Evolutionary conservation across 306 rosid genomes (phyloP).

Genomic region (Fragaria ananassa): DNA sequence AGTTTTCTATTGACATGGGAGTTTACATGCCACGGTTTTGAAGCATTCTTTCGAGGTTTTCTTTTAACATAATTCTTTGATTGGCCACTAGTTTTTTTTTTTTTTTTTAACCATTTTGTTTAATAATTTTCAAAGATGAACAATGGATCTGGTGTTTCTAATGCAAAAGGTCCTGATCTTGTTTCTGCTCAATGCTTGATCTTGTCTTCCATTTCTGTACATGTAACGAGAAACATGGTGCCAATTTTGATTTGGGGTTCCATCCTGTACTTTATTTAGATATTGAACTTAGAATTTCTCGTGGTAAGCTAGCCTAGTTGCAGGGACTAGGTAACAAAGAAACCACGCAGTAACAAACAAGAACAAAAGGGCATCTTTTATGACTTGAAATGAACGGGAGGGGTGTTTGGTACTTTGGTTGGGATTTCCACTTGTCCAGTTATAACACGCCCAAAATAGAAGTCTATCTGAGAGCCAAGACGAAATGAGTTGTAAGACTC

Average conservation of each 20-base stretch:
- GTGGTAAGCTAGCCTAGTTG: background rate
- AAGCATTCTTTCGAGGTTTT: background rate
- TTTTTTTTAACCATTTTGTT: background rate
- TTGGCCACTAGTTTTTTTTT: background rate
- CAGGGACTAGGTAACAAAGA: background rate
- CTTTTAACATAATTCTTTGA: slow-evolving; percentile 15
- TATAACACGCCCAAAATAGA: no score
- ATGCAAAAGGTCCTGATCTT: background rate
- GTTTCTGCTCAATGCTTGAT: background rate
- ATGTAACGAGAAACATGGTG: background rate
- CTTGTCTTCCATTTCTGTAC: background rate
- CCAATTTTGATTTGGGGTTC: background rate
- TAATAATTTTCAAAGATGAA: slow-evolving; percentile 10
- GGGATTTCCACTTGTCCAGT: no score
- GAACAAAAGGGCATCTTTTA: no score
- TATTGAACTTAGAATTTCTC: background rate
- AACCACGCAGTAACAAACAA: no score
- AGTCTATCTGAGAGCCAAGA: no score
- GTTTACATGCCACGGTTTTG: slow-evolving; percentile 1
- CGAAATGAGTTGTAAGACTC: no score
- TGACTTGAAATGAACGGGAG: no score
- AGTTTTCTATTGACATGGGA: slow-evolving; percentile 12
- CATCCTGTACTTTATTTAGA: background rate
- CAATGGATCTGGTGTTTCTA: background rate
- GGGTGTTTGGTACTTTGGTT: no score